These are phyloP conservation scores for Sordariomycetes sp. DNA, from an alignment of 2,329 filamentous ascomycete species.

Conservation along the genomic window DNA sequence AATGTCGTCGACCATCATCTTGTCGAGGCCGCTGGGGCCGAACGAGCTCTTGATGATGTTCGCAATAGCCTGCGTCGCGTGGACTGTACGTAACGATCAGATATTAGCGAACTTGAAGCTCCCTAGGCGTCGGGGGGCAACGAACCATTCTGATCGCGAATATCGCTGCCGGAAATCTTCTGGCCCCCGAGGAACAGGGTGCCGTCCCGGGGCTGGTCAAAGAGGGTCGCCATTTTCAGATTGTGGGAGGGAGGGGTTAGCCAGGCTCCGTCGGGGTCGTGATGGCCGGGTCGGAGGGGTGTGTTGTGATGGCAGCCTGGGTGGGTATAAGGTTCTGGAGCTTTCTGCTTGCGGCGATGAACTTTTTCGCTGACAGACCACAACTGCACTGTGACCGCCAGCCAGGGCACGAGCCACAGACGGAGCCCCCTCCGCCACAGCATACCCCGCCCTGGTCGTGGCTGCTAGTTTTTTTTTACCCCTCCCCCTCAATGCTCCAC, in stretches of 20 bases:
- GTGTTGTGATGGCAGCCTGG: constrained; percentile 4
- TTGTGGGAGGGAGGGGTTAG: constrained; percentile 1
- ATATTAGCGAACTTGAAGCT: not conserved
- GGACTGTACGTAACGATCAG: constrained; percentile 40
- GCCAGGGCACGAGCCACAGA: not conserved
- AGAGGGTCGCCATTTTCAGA: constrained; percentile 74
- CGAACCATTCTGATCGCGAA: constrained; percentile 74
- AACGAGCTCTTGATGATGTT: constrained; percentile 99
- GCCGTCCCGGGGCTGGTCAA: constrained; percentile 89
- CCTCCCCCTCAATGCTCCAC: not conserved
- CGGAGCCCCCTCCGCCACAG: not conserved
- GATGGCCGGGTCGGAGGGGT: constrained; percentile 1
- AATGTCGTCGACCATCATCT: constrained; percentile 99
- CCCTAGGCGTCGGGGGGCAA: not conserved
- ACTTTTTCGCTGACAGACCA: constrained; percentile 1
- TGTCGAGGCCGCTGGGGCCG: constrained; percentile 90
- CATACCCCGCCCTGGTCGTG: not conserved
- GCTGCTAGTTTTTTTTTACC: not conserved
- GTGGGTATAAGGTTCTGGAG: not conserved
- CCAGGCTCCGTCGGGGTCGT: not conserved
- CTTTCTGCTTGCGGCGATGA: not conserved
- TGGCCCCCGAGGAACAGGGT: constrained; percentile 93
- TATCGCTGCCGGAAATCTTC: constrained; percentile 95
- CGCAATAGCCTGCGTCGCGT: constrained; percentile 90
- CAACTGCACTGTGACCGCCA: not conserved